Evolutionary conservation across 2,329 filamentous ascomycete species (phyloP), one percentile per base, ranked within the genome.

Genomic region (Ceratocystis diversiconidia): DNA sequence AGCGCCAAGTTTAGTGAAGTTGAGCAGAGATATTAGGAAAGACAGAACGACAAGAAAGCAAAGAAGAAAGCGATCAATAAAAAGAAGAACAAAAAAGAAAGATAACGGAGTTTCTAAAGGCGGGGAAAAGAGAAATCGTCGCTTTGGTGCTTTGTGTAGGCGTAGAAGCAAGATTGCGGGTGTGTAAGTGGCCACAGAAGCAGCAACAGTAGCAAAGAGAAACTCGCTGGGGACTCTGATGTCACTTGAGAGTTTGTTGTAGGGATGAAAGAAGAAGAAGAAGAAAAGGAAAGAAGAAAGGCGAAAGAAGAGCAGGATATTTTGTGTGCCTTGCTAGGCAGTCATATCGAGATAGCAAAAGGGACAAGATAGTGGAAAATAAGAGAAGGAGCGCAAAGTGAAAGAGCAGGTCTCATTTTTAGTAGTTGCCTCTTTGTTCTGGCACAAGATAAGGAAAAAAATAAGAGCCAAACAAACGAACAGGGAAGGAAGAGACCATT

Each of bases 291-390:
- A 50, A 28, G 17, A 19, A 46, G 5, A 22, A 28, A 28, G 46
- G 12, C 1, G 8, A 15, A 17, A 62, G 41, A 15, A 8, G 32
- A 46, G 43, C 17, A 46, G 41, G 48, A 50, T 17, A 3, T 50
- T 19, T 50, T n/a, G 17, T n/a, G 19, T 17, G 55, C 8, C 19
- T 25, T 17, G 55, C 25, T 59, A 22, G n/a, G 59, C 28, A 63
- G 55, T 61, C 12, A 63, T 28, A 65, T 59, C n/a, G 60, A 62
- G 41, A 62, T 25, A 32, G 36, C 22, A 62, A 63, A 12, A 15
- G 44, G 17, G 44, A 48, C 36, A 28, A 28, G 60, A 67, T 63
- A 57, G 41, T 36, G 44, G 43, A 62, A 30, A 43, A 50, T 50
- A 63, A 36, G 17, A 61, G 50, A 55, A 55, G 50, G 50, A 55